Conservation (phyloP, 1,284 basidiomycete species). For the Pseudozyma pruni region DNA sequence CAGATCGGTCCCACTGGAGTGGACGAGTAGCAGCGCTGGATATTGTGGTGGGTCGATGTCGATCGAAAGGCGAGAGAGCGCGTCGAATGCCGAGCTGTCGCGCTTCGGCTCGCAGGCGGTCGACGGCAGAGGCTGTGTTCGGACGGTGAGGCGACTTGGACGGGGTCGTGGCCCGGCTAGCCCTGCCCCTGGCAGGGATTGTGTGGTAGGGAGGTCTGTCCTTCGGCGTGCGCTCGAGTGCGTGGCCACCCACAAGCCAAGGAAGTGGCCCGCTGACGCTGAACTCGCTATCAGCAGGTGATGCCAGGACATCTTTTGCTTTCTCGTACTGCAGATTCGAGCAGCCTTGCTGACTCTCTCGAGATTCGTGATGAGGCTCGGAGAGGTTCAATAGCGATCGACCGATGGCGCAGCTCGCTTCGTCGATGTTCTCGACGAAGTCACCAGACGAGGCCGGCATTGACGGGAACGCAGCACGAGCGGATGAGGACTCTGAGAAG, state of each 20-base stretch:
- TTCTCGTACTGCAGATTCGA: slow-evolving; percentile 1
- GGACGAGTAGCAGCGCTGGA: neutral
- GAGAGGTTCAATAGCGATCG: slow-evolving; percentile 3
- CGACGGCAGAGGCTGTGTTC: slow-evolving; percentile 21
- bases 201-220: neutral
- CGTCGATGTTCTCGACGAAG: slow-evolving; percentile 1
- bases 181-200: neutral
- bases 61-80: slow-evolving; percentile 21
- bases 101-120: slow-evolving; percentile 12
- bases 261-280: neutral
- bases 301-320: neutral
- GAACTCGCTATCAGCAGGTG: neutral
- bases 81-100: slow-evolving; percentile 20
- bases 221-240: slow-evolving; percentile 5
- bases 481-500: slow-evolving; percentile 6
- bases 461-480: slow-evolving; percentile 2
- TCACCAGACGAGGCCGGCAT: slow-evolving; percentile 4
- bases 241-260: neutral
- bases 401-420: slow-evolving; percentile 4
- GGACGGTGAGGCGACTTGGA: slow-evolving; percentile 11
- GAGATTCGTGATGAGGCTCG: neutral
- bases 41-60: slow-evolving; percentile 5
- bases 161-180: neutral
- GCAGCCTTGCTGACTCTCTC: neutral
- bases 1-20: neutral